Evolutionary conservation across 306 rosid species (phyloP).

Genomic region (Malus asiatica): DNA sequence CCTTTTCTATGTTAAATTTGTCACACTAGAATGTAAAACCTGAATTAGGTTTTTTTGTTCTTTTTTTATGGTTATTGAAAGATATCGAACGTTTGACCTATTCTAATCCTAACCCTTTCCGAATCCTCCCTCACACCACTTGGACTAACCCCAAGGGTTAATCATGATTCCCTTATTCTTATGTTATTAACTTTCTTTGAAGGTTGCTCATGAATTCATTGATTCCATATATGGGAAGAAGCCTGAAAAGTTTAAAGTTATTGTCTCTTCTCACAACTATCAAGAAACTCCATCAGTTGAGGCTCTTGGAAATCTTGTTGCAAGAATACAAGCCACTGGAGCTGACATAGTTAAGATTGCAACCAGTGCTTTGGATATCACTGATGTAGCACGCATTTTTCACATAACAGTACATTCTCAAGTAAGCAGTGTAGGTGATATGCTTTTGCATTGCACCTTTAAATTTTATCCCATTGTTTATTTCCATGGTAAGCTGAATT

Average conservation of each 20-base stretch:
- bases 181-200: conserved; percentile 26
- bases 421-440: conserved; percentile 48
- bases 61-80: background rate
- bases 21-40: conserved; percentile 7
- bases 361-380: conserved; percentile 77
- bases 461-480: background rate
- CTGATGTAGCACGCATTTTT: conserved; percentile 72
- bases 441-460: background rate
- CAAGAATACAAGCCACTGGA: conserved; percentile 78
- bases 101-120: background rate
- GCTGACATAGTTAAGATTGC: conserved; percentile 95
- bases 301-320: conserved; percentile 87
- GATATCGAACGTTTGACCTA: background rate
- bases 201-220: conserved; percentile 75
- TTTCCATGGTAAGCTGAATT: background rate
- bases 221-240: conserved; percentile 59
- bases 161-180: conserved; percentile 7
- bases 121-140: background rate
- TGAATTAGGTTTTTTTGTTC: conserved; percentile 1
- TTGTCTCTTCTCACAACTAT: conserved; percentile 94
- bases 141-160: background rate
- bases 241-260: conserved; percentile 52
- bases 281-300: conserved; percentile 71
- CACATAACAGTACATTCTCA: conserved; percentile 77
- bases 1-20: conserved; percentile 4